Conservation (phyloP, 139 green algal species). For the Dunaliella sp. region DNA sequence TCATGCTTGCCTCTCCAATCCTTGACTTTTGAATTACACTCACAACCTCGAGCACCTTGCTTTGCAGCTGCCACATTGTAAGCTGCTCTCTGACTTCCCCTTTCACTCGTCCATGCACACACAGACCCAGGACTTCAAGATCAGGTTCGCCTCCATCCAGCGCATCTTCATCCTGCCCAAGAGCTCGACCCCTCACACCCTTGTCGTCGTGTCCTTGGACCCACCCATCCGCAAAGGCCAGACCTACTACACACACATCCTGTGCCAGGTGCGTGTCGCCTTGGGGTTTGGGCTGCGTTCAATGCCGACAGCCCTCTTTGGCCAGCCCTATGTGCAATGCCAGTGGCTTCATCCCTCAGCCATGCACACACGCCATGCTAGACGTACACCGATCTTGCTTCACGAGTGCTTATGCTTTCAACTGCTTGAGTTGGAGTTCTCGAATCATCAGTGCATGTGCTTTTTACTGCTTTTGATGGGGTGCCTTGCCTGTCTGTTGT, state of each 20-base stretch:
- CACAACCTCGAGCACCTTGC: too few species aligned
- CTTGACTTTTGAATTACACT: too few species aligned
- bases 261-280: conserved; percentile 64
- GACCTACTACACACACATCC: conserved; percentile 93
- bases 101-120: too few species aligned
- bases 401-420: too few species aligned
- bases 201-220: conserved; percentile 89
- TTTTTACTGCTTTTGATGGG: too few species aligned
- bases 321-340: too few species aligned
- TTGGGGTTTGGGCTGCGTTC: neutral
- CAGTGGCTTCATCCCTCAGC: too few species aligned
- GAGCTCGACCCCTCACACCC: conserved; percentile 78
- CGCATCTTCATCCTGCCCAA: conserved; percentile 92
- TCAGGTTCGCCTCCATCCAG: conserved; percentile 70
- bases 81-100: too few species aligned
- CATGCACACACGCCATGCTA: too few species aligned
- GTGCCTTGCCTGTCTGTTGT: too few species aligned
- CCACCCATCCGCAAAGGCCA: conserved; percentile 91
- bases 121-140: conserved; percentile 91
- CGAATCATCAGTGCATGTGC: conserved; percentile 5
- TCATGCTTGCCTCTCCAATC: too few species aligned
- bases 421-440: neutral
- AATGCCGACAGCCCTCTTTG: neutral
- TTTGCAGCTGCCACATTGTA: neutral
- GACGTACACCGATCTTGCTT: too few species aligned